Conservation (phyloP, 257 asterid species). For the Solanum chiquidenum region DNA sequence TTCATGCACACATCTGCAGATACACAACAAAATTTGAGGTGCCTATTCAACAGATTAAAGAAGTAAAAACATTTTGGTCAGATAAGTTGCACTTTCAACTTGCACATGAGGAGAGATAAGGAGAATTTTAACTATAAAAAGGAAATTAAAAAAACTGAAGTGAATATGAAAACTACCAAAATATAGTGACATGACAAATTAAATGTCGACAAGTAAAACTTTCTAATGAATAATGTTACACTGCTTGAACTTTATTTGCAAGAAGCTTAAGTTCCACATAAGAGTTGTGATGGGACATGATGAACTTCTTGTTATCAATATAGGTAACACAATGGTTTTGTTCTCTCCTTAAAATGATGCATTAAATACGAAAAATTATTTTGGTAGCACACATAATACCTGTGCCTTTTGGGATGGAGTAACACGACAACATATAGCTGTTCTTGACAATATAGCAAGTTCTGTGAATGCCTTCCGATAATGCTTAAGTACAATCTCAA, state of each 20-base stretch:
- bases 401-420: conserved; percentile 99
- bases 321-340: background rate
- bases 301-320: background rate
- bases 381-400: conserved; percentile 30
- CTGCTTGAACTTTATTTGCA: background rate
- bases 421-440: conserved; percentile 98
- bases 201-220: background rate
- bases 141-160: background rate
- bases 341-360: background rate
- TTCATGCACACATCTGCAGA: background rate
- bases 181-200: background rate
- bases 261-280: background rate
- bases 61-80: background rate
- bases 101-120: background rate
- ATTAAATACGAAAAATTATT: background rate
- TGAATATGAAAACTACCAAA: background rate
- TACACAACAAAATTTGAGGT: background rate
- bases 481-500: conserved; percentile 90
- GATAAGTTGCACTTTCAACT: background rate
- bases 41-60: background rate
- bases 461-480: conserved; percentile 85
- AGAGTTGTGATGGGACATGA: background rate
- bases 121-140: background rate
- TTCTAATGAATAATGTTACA: background rate
- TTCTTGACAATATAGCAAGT: conserved; percentile 81